These are phyloP conservation scores for Colletotrichum caudatum DNA, from an alignment of 2,329 filamentous ascomycete species.

Conservation along the genomic window DNA sequence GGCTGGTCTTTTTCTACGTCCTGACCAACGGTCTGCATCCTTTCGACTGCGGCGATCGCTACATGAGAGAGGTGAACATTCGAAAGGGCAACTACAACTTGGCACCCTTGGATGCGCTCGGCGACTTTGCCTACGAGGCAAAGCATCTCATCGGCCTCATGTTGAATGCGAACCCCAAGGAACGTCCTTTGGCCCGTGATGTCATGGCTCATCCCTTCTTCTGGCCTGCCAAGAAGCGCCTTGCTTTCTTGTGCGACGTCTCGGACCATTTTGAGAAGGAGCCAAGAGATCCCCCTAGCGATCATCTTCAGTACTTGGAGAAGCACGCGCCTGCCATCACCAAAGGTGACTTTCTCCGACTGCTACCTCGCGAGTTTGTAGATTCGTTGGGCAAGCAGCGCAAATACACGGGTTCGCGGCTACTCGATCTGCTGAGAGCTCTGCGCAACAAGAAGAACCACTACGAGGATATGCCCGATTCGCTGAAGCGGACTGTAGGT, in stretches of 20 bases:
- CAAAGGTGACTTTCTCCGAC: constrained; percentile 80
- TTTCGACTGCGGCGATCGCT: constrained; percentile 93
- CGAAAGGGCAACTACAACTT: constrained; percentile 87
- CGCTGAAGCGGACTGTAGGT: constrained; percentile 77
- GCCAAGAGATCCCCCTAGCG: constrained; percentile 82
- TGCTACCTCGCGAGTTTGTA: constrained; percentile 83
- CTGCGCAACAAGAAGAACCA: constrained; percentile 97
- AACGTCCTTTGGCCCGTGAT: constrained; percentile 77
- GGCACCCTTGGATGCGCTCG: constrained; percentile 77
- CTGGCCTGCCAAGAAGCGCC: constrained; percentile 89
- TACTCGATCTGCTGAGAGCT: constrained; percentile 89
- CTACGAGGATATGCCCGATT: constrained; percentile 93
- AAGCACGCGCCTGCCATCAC: constrained; percentile 64
- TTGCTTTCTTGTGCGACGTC: constrained; percentile 94
- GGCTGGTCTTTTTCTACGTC: constrained; percentile 99
- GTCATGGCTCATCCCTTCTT: constrained; percentile 97
- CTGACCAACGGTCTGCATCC: constrained; percentile 92
- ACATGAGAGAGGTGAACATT: constrained; percentile 97
- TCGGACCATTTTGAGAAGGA: constrained; percentile 98
- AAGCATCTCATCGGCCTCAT: constrained; percentile 88
- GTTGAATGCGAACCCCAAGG: constrained; percentile 68
- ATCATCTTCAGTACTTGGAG: constrained; percentile 72
- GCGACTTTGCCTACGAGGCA: constrained; percentile 87
- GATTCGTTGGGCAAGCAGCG: constrained; percentile 93
- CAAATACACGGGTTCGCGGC: constrained; percentile 87